phyloP scores from a whole-genome alignment of 345 rosid genomes.

The Gossypium bickii region DNA sequence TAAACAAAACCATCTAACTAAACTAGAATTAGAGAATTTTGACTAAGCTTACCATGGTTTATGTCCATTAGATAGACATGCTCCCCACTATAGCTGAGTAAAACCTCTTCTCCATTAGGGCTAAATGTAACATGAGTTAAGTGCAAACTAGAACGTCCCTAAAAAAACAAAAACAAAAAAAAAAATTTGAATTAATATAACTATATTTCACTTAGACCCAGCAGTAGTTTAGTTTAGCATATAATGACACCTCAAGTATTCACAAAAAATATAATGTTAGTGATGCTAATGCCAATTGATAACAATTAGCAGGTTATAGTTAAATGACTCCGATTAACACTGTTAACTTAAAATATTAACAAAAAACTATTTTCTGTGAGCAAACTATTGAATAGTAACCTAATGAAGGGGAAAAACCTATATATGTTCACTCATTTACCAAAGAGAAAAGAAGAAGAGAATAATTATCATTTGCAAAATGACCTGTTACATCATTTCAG shows the following conservation, averaged over 20 bases:
- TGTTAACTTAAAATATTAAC: background rate
- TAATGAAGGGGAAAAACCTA: background rate
- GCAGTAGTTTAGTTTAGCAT: background rate
- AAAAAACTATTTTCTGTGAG: no score
- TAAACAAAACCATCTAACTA: background rate
- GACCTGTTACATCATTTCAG: background rate
- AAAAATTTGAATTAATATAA: background rate
- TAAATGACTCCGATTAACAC: background rate
- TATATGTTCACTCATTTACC: background rate
- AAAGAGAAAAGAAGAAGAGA: background rate
- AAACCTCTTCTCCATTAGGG: conserved; percentile 93
- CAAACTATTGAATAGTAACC: background rate
- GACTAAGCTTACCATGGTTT: conserved; percentile 52
- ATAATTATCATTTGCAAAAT: background rate
- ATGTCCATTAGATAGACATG: conserved; percentile 87
- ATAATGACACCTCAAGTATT: background rate
- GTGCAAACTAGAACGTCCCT: conserved; percentile 81
- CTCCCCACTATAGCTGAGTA: conserved; percentile 93
- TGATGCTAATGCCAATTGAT: background rate
- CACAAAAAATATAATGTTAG: background rate
- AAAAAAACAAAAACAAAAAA: conserved; percentile 24
- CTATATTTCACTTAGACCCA: background rate
- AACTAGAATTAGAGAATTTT: conserved; percentile 12
- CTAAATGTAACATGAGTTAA: conserved; percentile 92
- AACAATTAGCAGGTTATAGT: background rate